phyloP scores from a whole-genome alignment of 306 rosid genomes.

The Sindora glabra region DNA sequence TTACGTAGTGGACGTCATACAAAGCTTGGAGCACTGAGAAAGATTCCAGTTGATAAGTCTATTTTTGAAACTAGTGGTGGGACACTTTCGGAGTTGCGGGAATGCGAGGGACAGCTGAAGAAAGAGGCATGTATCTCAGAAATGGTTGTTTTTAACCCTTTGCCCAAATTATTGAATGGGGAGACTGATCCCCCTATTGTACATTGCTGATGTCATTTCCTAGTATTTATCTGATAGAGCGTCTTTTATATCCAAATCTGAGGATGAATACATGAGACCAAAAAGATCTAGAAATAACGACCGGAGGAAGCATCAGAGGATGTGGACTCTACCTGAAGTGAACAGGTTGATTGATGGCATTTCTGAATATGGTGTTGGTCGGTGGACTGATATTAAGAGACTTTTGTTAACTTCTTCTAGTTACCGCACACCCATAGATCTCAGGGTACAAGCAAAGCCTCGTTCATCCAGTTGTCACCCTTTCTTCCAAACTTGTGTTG shows the following conservation, averaged over 20 bases:
- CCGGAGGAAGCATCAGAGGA: constrained; percentile 85
- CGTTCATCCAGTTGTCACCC: background rate
- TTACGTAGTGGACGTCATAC: constrained; percentile 25
- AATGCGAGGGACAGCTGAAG: constrained; percentile 39
- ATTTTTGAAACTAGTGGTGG: constrained; percentile 33
- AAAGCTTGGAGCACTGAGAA: constrained; percentile 32
- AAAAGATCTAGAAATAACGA: constrained; percentile 50
- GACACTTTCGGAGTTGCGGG: constrained; percentile 38
- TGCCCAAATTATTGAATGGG: too few relatives aligned
- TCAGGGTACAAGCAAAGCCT: constrained; percentile 53
- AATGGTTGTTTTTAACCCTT: background rate
- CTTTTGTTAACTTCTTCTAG: constrained; percentile 52
- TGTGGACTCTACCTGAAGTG: constrained; percentile 85
- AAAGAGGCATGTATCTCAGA: constrained; percentile 40
- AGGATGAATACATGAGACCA: constrained; percentile 28
- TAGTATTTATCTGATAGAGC: constrained; percentile 37
- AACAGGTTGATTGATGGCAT: constrained; percentile 80
- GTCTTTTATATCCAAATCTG: constrained; percentile 39
- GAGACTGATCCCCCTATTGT: too few relatives aligned
- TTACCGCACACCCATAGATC: constrained; percentile 91
- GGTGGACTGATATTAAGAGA: constrained; percentile 86
- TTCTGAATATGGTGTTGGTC: constrained; percentile 88
- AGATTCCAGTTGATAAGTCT: constrained; percentile 35
- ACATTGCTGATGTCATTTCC: constrained; percentile 22
- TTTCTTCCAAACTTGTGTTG: constrained; percentile 12